These are phyloP conservation scores for Clitoria ternatea DNA, from an alignment of 306 rosid genomes.

Conservation along the genomic window DNA sequence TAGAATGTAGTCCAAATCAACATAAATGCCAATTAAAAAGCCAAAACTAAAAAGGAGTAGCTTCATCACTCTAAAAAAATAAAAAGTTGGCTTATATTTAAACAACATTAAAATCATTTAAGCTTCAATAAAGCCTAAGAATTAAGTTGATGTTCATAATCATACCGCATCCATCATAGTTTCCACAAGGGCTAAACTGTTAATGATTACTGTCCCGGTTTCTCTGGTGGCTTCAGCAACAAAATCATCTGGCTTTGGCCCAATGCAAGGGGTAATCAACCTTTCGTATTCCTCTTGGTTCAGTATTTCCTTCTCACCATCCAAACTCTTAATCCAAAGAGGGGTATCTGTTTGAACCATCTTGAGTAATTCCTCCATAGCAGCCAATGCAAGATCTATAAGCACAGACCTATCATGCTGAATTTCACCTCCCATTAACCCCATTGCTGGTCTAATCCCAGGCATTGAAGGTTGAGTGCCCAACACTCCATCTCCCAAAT, in stretches of 20 bases:
- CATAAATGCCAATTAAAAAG: neutral
- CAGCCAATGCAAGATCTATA: constrained; percentile 67
- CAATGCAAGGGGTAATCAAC: constrained; percentile 52
- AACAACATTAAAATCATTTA: neutral
- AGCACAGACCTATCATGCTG: constrained; percentile 52
- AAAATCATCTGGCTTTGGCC: constrained; percentile 46
- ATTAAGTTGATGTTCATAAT: constrained; percentile 25
- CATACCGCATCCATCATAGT: constrained; percentile 81
- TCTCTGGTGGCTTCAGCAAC: constrained; percentile 79
- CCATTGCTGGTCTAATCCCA: constrained; percentile 37
- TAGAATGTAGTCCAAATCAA: no score
- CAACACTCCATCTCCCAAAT: constrained; percentile 59
- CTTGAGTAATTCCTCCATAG: constrained; percentile 84
- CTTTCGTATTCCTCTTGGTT: constrained; percentile 68
- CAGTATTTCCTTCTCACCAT: constrained; percentile 58
- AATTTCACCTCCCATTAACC: constrained; percentile 50
- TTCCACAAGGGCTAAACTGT: constrained; percentile 75
- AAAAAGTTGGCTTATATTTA: neutral
- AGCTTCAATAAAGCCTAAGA: neutral
- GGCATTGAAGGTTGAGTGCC: constrained; percentile 34
- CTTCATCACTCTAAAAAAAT: neutral
- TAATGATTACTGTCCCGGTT: constrained; percentile 52
- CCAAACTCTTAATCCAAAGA: constrained; percentile 64
- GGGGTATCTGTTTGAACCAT: constrained; percentile 69
- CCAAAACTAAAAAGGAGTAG: neutral